Conservation (phyloP, 176 grass and related monocot species). For the Sorghum bicolor region DNA sequence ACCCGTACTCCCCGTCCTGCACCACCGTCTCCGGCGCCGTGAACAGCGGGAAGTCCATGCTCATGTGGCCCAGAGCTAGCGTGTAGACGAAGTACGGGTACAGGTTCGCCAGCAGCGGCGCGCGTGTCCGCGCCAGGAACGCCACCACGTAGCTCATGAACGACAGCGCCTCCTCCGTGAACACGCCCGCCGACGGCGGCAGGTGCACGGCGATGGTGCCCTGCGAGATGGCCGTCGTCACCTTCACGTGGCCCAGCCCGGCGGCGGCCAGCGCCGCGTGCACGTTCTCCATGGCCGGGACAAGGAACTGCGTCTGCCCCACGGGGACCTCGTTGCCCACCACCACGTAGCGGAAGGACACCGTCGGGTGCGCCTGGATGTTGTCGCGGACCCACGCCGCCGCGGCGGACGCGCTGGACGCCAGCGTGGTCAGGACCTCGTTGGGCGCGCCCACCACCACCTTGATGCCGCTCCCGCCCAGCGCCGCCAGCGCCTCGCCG, state of each 20-base stretch:
- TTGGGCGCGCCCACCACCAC: slow-evolving; percentile 47
- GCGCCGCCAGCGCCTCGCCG: slow-evolving; percentile 23
- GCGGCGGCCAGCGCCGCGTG: slow-evolving; percentile 32
- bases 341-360: slow-evolving; percentile 55
- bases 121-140: slow-evolving; percentile 37
- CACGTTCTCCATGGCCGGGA: slow-evolving; percentile 71
- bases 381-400: slow-evolving; percentile 51
- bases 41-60: slow-evolving; percentile 47
- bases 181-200: slow-evolving; percentile 51
- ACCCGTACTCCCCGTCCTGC: slow-evolving; percentile 29
- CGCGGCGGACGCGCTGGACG: slow-evolving; percentile 21
- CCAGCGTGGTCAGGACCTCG: slow-evolving; percentile 33
- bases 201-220: slow-evolving; percentile 14
- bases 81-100: slow-evolving; percentile 76
- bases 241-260: slow-evolving; percentile 42
- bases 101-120: slow-evolving; percentile 70
- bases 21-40: slow-evolving; percentile 39
- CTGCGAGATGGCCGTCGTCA: slow-evolving; percentile 45
- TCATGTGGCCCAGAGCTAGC: neutral
- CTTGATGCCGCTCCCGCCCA: slow-evolving; percentile 41
- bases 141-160: slow-evolving; percentile 25
- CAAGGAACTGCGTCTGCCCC: slow-evolving; percentile 16
- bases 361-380: slow-evolving; percentile 32
- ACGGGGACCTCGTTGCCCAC: slow-evolving; percentile 67
- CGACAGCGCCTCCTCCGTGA: slow-evolving; percentile 14